These are phyloP conservation scores for Pythium phragmiticola DNA, from an alignment of 352 stramenopile species.

Conservation along the genomic window DNA sequence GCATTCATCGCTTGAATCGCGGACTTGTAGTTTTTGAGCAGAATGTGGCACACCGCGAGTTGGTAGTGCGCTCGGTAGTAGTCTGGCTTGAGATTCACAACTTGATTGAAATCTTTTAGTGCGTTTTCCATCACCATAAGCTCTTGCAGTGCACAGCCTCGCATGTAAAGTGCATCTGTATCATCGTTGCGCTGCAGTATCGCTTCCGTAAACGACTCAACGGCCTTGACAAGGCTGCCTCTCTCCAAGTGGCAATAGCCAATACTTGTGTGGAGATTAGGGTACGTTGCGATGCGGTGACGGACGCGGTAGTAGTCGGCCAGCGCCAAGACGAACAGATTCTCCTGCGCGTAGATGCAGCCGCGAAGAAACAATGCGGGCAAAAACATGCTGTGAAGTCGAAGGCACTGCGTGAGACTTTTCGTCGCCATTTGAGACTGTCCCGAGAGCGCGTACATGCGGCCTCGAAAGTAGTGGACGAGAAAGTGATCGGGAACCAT, in stretches of 20 bases:
- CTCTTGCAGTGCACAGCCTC: conserved; percentile 51
- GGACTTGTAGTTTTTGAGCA: conserved; percentile 34
- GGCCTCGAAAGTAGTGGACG: conserved; percentile 41
- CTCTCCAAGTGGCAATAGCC: conserved; percentile 52
- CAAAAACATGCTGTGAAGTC: conserved; percentile 40
- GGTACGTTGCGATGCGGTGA: conserved; percentile 44
- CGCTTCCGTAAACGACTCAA: conserved; percentile 48
- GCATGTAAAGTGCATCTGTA: conserved; percentile 41
- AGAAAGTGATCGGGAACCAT: conserved; percentile 40
- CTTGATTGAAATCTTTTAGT: conserved; percentile 39
- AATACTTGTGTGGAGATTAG: conserved; percentile 47
- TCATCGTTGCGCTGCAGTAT: conserved; percentile 32
- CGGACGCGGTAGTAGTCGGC: conserved; percentile 54
- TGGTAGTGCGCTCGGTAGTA: conserved; percentile 40
- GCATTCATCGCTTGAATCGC: conserved; percentile 32
- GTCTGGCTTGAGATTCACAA: conserved; percentile 21
- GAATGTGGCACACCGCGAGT: conserved; percentile 36
- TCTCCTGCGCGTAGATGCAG: conserved; percentile 51
- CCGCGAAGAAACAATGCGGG: conserved; percentile 54
- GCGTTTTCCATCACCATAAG: conserved; percentile 42
- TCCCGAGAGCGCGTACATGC: conserved; percentile 40
- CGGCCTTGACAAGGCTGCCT: conserved; percentile 37
- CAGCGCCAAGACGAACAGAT: conserved; percentile 46
- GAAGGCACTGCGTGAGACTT: conserved; percentile 36
- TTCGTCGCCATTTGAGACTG: conserved; percentile 32